Base-by-base conservation (phyloP, 305 asterid species). In the Ruellia speciosa region DNA sequence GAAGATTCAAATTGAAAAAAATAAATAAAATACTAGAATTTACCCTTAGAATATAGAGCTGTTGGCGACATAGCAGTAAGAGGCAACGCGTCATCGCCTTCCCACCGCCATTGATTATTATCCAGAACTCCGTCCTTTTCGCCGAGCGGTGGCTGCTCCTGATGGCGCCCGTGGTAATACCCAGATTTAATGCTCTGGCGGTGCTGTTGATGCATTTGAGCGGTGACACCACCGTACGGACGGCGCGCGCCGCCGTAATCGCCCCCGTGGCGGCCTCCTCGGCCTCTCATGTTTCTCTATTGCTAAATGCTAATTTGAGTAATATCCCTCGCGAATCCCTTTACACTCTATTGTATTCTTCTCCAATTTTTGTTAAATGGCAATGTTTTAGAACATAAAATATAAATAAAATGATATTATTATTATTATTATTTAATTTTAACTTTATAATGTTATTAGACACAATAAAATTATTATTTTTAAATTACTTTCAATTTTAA, bases 81-180 rank as follows among this genome's bases (percentile, higher is more conserved):
- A 45, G 66, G 75, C 76, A 72, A 52, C 34, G 66, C 49, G 6
- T 59, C 69, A 45, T 76, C 81, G 72, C 81, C 64, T 54, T 76
- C 78, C 81, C 81, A 69, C 46, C 73, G 71, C 78, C 81, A 72
- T 56, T 76, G 76, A 69, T 69, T 69, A 16, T 71, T 53, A 45
- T 69, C 65, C 55, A 70, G 74, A 14, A 58, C 72, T 2, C 68
- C 72, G 16, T 72, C 78, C 58, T 76, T 72, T 48, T 76, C 72
- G 46, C 69, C 75, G 35, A 60, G 49, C 18, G 52, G 35, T 58
- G 49, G 78, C 62, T 39, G 71, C 49, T 72, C 75, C 49, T 59
- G 64, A 46, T 52, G 74, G 39, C 62, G 69, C 58, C 75, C 79
- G 48, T 70, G 79, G 61, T 70, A 57, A 64, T 74, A 66, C 19